Evolutionary conservation across 2,329 filamentous ascomycete genomes (phyloP), one percentile per base, ranked within the genome.

Genomic region (Xylaria arbuscula): DNA sequence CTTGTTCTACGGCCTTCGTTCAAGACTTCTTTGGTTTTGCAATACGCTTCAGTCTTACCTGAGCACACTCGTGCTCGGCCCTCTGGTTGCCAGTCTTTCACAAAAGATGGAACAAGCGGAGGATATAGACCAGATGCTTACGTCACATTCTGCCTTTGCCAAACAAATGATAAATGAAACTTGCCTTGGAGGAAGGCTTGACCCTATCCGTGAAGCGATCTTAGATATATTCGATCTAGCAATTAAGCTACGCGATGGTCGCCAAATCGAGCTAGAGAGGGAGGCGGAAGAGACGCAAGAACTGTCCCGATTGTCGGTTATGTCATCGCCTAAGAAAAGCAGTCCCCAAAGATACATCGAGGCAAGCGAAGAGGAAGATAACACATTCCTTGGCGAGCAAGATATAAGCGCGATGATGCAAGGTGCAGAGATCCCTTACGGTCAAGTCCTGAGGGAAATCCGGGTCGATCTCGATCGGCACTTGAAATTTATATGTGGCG

Each of bases 121-220:
- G 32, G 93, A 95, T 72, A 88, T 98, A 10, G 93, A 98, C 76
- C 87, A 87, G 32, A 97, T 98, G 92, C 89, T 94, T 32, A 80
- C 80, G 1, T 85, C 90, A 0, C 94, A 97, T 76, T 81, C 86
- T 4, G 77, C 79, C 0, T 95, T 91, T 74, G 81, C 92, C 53
- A 84, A 83, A 53, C 85, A 85, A 1, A 81, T 96, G 11, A 83
- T 90, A 64, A 86, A 89, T 38, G 89, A 93, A 71, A 88, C 92
- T 10, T 87, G 96, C 28, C 85, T 97, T 0, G 89, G 90, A 0
- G 81, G 84, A 17, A 90, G 90, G 62, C 81, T 97, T 3, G 84
- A 85, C 17, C 90, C 92, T 0, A 92, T 98, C 42, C 86, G 89
- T 64, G 87, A 92, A 66, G 89, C 89, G 15, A 87, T 97, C 19